These are phyloP conservation scores for Hanseniaspora gamundiae DNA, from an alignment of 1,139 yeast genomes.

Conservation along the genomic window DNA sequence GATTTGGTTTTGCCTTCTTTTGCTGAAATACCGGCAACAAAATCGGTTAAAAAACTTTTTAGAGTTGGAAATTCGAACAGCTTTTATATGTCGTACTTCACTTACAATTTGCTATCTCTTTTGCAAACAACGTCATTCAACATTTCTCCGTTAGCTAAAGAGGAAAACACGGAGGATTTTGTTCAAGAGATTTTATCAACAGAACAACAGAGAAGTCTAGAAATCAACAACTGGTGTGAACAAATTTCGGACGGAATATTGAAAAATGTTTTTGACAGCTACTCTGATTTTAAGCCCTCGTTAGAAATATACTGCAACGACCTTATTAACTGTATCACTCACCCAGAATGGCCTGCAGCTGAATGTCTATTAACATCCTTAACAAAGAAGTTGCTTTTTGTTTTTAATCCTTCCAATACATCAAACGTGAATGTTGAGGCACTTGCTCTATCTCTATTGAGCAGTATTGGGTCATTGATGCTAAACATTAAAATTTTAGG, in stretches of 20 bases:
- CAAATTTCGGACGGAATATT: slow-evolving; percentile 25
- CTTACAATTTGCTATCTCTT: slow-evolving; percentile 16
- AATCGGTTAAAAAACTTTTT: slow-evolving; percentile 20
- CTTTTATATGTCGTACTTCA: slow-evolving; percentile 18
- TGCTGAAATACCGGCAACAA: slow-evolving; percentile 35
- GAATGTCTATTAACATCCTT: slow-evolving; percentile 37
- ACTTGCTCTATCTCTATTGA: slow-evolving; percentile 42
- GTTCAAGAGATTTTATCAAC: not conserved
- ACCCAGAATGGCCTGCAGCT: slow-evolving; percentile 52
- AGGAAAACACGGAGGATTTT: not conserved
- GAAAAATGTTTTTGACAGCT: slow-evolving; percentile 29
- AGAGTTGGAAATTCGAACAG: slow-evolving; percentile 10
- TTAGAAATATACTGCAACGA: slow-evolving; percentile 48
- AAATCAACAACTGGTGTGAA: slow-evolving; percentile 3
- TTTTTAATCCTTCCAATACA: slow-evolving; percentile 22
- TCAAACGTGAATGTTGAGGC: slow-evolving; percentile 31
- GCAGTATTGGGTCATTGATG: slow-evolving; percentile 41
- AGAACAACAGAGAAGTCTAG: not conserved
- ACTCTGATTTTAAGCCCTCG: slow-evolving; percentile 29
- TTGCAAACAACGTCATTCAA: slow-evolving; percentile 10
- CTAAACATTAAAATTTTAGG: slow-evolving; percentile 21
- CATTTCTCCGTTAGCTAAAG: not conserved
- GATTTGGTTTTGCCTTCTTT: slow-evolving; percentile 46
- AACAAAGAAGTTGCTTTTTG: slow-evolving; percentile 30
- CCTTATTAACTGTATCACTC: slow-evolving; percentile 33